These are phyloP conservation scores for Metschnikowia kunwiensis DNA, from an alignment of 805 yeast genomes.

Conservation along the genomic window DNA sequence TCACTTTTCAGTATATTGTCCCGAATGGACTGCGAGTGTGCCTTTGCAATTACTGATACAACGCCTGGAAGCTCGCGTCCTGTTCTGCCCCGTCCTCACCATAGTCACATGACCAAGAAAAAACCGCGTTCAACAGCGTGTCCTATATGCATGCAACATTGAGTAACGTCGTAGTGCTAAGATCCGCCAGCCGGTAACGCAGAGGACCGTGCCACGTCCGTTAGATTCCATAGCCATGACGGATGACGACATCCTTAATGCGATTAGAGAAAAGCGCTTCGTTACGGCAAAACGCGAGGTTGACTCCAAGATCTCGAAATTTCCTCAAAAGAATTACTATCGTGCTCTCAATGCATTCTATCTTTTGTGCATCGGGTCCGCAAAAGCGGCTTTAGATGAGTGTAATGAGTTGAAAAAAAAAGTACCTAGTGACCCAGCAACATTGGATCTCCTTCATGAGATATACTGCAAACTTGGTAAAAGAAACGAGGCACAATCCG, in stretches of 20 bases:
- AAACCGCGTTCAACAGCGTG: too few species aligned
- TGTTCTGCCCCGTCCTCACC: too few species aligned
- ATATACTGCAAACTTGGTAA: slow-evolving; percentile 37
- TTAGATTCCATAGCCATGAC: too few species aligned
- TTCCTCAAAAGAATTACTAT: slow-evolving; percentile 57
- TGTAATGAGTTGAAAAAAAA: slow-evolving; percentile 27
- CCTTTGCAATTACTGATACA: too few species aligned
- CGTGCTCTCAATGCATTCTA: slow-evolving; percentile 42
- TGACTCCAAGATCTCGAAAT: slow-evolving; percentile 46
- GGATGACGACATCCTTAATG: slow-evolving; percentile 34
- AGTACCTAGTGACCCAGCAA: slow-evolving; percentile 52
- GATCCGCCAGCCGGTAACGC: too few species aligned
- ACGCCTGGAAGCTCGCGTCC: too few species aligned
- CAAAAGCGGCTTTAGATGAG: slow-evolving; percentile 31
- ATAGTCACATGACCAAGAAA: slow-evolving; percentile 12
- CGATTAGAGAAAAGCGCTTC: slow-evolving; percentile 53
- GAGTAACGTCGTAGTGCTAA: too few species aligned
- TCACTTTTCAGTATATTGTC: too few species aligned
- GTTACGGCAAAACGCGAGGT: slow-evolving; percentile 51
- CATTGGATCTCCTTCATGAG: slow-evolving; percentile 47
- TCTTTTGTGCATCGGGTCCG: slow-evolving; percentile 31
- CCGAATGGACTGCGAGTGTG: too few species aligned
- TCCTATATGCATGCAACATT: too few species aligned
- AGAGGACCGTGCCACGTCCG: too few species aligned
- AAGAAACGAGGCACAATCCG: slow-evolving; percentile 39